Evolutionary conservation across 2,329 filamentous ascomycete species (phyloP).

Genomic region (Aspergillus pseudotamarii): DNA sequence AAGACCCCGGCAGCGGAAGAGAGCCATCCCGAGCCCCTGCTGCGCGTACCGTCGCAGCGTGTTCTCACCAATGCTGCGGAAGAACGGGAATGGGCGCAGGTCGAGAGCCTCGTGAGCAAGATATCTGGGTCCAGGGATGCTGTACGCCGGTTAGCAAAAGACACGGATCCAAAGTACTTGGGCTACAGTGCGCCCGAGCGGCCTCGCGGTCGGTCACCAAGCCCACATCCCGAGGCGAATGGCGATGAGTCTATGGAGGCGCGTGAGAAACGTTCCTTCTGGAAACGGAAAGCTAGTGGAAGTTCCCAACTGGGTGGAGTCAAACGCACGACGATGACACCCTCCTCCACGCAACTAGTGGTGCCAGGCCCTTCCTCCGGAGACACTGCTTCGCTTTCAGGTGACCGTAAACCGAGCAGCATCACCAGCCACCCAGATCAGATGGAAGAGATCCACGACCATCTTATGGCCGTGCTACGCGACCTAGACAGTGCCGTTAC

Average conservation of each 20-base stretch:
- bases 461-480: slow-evolving; percentile 78
- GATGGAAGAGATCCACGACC: slow-evolving; percentile 73
- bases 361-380: slow-evolving; percentile 46
- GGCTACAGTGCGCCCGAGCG: slow-evolving; percentile 26
- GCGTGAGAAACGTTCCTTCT: slow-evolving; percentile 74
- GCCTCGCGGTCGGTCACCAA: slow-evolving; percentile 37
- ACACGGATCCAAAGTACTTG: slow-evolving; percentile 70
- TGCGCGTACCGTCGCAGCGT: slow-evolving; percentile 35
- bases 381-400: slow-evolving; percentile 29
- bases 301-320: slow-evolving; percentile 39
- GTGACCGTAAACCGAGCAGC: slow-evolving; percentile 38
- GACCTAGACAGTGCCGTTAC: slow-evolving; percentile 82
- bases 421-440: slow-evolving; percentile 46
- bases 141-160: slow-evolving; percentile 80
- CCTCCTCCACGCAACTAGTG: slow-evolving; percentile 55
- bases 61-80: slow-evolving; percentile 55
- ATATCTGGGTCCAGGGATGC: slow-evolving; percentile 88
- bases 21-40: slow-evolving; percentile 32
- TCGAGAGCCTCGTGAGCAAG: slow-evolving; percentile 82
- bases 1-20: slow-evolving; percentile 45
- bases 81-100: slow-evolving; percentile 81
- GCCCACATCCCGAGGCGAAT: slow-evolving; percentile 37
- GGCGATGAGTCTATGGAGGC: slow-evolving; percentile 39
- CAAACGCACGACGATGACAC: slow-evolving; percentile 47
- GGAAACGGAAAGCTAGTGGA: slow-evolving; percentile 81